Evolutionary conservation across 1,284 basidiomycete genomes (phyloP).

Genomic region (Moesziomyces sp.): DNA sequence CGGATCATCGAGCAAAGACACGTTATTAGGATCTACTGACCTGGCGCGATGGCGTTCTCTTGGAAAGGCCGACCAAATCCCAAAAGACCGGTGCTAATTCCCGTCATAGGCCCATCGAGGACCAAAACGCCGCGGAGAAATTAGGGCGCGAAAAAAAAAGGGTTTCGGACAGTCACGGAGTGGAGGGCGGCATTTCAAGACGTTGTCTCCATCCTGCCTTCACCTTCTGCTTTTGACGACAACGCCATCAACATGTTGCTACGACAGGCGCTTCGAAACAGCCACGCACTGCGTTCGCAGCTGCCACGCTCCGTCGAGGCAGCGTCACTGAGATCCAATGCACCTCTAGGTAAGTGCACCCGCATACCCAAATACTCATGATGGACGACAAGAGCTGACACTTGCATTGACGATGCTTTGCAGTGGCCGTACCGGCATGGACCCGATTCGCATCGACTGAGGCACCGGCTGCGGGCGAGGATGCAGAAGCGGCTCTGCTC

Average conservation of each 20-base stretch:
- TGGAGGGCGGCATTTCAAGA: constrained; percentile 9
- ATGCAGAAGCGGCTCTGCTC: constrained; percentile 42
- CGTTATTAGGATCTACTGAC: no score
- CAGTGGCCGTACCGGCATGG: constrained; percentile 19
- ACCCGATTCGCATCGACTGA: constrained; percentile 28
- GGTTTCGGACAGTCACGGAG: constrained; percentile 28
- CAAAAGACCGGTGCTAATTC: no score
- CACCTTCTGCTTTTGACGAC: no score
- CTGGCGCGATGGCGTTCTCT: no score
- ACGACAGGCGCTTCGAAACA: constrained; percentile 36
- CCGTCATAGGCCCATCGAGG: no score
- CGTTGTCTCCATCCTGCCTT: not conserved
- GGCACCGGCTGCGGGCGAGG: constrained; percentile 15
- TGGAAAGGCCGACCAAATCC: no score
- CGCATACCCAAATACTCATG: not conserved
- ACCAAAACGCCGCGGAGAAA: no score
- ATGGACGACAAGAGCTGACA: not conserved
- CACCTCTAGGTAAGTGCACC: constrained; percentile 15
- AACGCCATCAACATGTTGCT: constrained; percentile 20
- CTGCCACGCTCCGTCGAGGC: constrained; percentile 32
- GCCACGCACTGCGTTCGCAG: constrained; percentile 29
- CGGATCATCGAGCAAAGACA: no score
- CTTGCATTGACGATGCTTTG: not conserved
- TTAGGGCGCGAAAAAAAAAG: constrained; percentile 1
- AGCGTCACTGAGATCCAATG: constrained; percentile 9